Evolutionary conservation across 2,329 filamentous ascomycete species (phyloP).

Genomic region (Trichophyton mentagrophytes): DNA sequence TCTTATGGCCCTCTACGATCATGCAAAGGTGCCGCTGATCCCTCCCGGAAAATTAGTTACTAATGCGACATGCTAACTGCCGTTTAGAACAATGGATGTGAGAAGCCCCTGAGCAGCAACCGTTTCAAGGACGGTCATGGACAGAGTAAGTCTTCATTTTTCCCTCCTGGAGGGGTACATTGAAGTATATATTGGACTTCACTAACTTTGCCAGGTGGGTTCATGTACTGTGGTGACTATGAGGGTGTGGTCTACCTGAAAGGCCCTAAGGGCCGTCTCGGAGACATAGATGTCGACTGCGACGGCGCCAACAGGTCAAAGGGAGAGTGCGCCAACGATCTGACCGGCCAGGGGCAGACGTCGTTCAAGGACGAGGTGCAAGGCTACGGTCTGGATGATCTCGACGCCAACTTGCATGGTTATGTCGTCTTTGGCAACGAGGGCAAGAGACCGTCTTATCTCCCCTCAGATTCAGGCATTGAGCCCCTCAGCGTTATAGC

Average conservation of each 20-base stretch:
- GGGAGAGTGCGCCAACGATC: neutral
- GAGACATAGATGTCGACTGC: slow-evolving; percentile 14
- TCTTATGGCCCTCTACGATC: slow-evolving; percentile 12
- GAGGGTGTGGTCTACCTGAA: slow-evolving; percentile 9
- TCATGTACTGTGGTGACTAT: slow-evolving; percentile 11
- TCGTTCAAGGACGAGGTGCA: slow-evolving; percentile 10
- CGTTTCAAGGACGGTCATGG: neutral
- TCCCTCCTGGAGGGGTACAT: too few species aligned
- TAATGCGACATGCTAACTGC: neutral
- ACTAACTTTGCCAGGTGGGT: neutral
- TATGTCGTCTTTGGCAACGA: slow-evolving; percentile 20
- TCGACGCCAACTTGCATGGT: slow-evolving; percentile 17
- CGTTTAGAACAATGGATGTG: neutral
- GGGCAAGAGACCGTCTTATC: slow-evolving; percentile 22
- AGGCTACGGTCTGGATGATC: slow-evolving; percentile 12
- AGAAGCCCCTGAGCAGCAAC: neutral
- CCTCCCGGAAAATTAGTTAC: neutral
- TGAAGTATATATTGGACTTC: neutral
- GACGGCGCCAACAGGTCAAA: slow-evolving; percentile 13
- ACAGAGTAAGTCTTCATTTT: neutral
- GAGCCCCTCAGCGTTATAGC: slow-evolving; percentile 43
- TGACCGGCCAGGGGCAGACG: slow-evolving; percentile 10
- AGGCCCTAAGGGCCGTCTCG: slow-evolving; percentile 2
- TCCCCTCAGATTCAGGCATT: slow-evolving; percentile 34
- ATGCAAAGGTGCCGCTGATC: slow-evolving; percentile 4